These are phyloP conservation scores for Lactarius psammicola DNA, from an alignment of 768 basidiomycete genomes.

Conservation along the genomic window DNA sequence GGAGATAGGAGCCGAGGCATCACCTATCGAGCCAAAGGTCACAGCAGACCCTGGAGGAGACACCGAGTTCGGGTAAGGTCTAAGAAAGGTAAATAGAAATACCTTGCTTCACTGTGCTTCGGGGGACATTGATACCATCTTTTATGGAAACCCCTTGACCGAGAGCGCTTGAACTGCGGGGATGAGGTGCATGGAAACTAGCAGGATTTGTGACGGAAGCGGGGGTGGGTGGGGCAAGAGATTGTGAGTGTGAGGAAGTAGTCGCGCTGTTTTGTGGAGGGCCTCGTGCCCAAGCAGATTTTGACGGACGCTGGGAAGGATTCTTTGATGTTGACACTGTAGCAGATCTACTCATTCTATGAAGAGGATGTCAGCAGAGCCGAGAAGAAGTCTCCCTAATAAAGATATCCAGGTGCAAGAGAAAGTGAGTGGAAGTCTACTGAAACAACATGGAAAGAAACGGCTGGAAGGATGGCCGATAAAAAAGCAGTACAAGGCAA, in stretches of 20 bases:
- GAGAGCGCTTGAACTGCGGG: conserved; percentile 75
- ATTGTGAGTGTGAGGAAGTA: conserved; percentile 69
- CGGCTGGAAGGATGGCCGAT: neutral
- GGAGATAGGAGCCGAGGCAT: conserved; percentile 70
- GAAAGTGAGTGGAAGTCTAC: neutral
- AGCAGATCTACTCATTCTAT: conserved; percentile 92
- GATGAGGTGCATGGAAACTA: conserved; percentile 52
- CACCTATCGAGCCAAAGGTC: conserved; percentile 90
- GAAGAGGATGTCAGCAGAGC: conserved; percentile 7
- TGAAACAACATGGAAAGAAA: neutral
- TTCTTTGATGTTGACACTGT: conserved; percentile 70
- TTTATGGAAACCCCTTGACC: conserved; percentile 68
- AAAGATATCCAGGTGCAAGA: neutral
- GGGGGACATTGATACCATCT: conserved; percentile 74
- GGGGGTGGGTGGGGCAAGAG: conserved; percentile 50
- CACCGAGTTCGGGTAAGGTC: conserved; percentile 16
- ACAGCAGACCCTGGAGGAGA: conserved; percentile 56
- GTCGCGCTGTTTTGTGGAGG: conserved; percentile 69
- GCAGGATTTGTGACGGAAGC: conserved; percentile 42
- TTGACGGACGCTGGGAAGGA: conserved; percentile 67
- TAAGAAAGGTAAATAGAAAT: conserved; percentile 25
- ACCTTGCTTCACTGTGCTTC: conserved; percentile 70
- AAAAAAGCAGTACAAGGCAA: neutral
- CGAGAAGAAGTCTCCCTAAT: neutral
- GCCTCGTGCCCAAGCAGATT: conserved; percentile 91